phyloP scores from a whole-genome alignment of 371 early-diverging fungal genomes.

The Circinella minor region DNA sequence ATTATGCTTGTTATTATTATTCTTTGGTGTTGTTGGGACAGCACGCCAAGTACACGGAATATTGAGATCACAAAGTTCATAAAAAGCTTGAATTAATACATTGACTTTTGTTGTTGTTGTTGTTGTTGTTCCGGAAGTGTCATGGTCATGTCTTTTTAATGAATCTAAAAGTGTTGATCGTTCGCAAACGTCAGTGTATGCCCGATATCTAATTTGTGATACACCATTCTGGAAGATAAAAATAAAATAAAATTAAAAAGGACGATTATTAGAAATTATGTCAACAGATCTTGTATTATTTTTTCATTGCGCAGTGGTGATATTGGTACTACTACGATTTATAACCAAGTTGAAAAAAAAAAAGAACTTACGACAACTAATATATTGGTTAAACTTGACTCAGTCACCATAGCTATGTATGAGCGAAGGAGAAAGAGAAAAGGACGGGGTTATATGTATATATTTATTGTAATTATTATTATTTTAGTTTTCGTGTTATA shows the following conservation, averaged over 20 bases:
- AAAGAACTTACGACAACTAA: conserved; percentile 43
- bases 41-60: conserved; percentile 45
- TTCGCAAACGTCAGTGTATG: conserved; percentile 35
- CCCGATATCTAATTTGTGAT: conserved; percentile 53
- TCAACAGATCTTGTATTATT: too few relatives aligned
- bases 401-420: conserved; percentile 39
- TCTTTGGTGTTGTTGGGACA: conserved; percentile 3
- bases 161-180: conserved; percentile 27
- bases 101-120: not conserved
- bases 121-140: not conserved
- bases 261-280: not conserved
- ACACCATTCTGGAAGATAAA: conserved; percentile 43
- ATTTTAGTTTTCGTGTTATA: too few relatives aligned
- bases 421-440: too few relatives aligned
- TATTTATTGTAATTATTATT: not conserved
- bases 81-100: conserved; percentile 35
- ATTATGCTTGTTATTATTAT: conserved; percentile 1
- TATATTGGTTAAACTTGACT: conserved; percentile 55
- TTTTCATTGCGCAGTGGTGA: too few relatives aligned
- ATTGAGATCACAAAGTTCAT: conserved; percentile 27
- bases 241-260: not conserved
- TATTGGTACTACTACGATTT: not conserved
- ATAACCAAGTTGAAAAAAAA: not conserved
- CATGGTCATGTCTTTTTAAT: conserved; percentile 23
- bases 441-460: not conserved